Base-by-base conservation (phyloP, 345 rosid genomes). In the Heritiera littoralis region DNA sequence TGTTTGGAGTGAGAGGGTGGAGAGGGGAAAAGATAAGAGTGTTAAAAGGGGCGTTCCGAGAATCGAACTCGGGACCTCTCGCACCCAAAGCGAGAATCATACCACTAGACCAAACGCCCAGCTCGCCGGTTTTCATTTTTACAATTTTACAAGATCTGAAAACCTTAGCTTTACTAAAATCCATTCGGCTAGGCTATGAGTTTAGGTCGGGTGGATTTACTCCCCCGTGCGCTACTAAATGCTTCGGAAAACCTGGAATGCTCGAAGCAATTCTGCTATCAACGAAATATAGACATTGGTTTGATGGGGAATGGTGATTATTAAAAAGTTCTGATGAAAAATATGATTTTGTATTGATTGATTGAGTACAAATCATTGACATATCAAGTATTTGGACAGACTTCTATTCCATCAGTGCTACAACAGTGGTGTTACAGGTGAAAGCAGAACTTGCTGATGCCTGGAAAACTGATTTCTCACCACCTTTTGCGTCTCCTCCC, bases 61-160 rank as follows among this genome's bases (percentile, higher is more conserved):
- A 91, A 92, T 92, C 79, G 93, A 92, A 92, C 94, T 91, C 92
- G 92, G 94, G 98, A 90, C 92, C 93, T 92, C 91, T 90, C 90
- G 91, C 92, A 92, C 92, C 94, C 94, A 78, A 92, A 94, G 97
- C 93, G 90, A 94, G 93, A 89, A 91, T 92, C 92, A 88, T 91
- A 82, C 92, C 93, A 91, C 93, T 89, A 90, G 92, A 92, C 92
- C 92, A 92, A 94, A 92, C 90, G 95, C 95, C 92, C 90, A 35
- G 28, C 28, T 23, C 0, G 28, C 28, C 28, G 28, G 28, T 23
- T 23, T 23, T 23, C 28, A 23, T 23, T 23, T 23, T 23, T 23
- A 23, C 28, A 23, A 23, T 23, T 23, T 23, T 23, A 23, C 28
- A 23, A 23, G 28, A 23, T 23, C 28, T 23, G 0, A 23, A 23